Conservation (phyloP, 345 rosid species). For the Murraya paniculata region DNA sequence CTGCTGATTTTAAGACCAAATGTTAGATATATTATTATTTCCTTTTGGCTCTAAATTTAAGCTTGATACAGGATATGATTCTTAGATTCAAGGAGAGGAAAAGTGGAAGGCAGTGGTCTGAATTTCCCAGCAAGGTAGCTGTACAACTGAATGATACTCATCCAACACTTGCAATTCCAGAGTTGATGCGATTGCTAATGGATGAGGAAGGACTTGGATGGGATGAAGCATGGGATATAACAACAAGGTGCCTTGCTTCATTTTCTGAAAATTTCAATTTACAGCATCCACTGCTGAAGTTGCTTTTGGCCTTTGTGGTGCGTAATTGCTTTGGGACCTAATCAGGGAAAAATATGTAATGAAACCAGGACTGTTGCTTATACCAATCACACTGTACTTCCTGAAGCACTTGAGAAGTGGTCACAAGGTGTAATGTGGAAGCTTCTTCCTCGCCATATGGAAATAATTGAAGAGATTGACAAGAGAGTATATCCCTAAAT, state of each 20-base stretch:
- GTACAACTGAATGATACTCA: slow-evolving; percentile 97
- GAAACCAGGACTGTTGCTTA: slow-evolving; percentile 81
- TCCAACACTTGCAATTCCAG: slow-evolving; percentile 97
- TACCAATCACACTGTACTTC: slow-evolving; percentile 98
- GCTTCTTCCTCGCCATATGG: slow-evolving; percentile 99
- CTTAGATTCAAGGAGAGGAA: slow-evolving; percentile 78
- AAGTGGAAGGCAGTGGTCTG: slow-evolving; percentile 74
- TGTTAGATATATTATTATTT: neutral
- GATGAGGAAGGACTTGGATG: slow-evolving; percentile 93
- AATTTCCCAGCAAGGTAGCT: slow-evolving; percentile 86
- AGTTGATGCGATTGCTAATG: slow-evolving; percentile 87
- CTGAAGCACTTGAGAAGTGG: slow-evolving; percentile 99
- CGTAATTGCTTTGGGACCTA: slow-evolving; percentile 12
- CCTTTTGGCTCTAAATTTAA: slow-evolving; percentile 14
- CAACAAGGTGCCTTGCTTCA: slow-evolving; percentile 45
- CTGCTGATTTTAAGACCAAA: neutral
- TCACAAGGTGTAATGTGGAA: slow-evolving; percentile 90
- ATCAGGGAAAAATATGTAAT: slow-evolving; percentile 15
- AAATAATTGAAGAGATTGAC: slow-evolving; percentile 90
- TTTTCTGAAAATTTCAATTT: neutral
- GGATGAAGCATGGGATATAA: slow-evolving; percentile 98
- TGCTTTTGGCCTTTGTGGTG: slow-evolving; percentile 9
- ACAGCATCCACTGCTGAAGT: neutral
- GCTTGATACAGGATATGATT: slow-evolving; percentile 72
- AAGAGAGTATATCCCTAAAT: slow-evolving; percentile 57